Conservation (phyloP, 169 alveolate genomes). For the Eimeria praecox region DNA sequence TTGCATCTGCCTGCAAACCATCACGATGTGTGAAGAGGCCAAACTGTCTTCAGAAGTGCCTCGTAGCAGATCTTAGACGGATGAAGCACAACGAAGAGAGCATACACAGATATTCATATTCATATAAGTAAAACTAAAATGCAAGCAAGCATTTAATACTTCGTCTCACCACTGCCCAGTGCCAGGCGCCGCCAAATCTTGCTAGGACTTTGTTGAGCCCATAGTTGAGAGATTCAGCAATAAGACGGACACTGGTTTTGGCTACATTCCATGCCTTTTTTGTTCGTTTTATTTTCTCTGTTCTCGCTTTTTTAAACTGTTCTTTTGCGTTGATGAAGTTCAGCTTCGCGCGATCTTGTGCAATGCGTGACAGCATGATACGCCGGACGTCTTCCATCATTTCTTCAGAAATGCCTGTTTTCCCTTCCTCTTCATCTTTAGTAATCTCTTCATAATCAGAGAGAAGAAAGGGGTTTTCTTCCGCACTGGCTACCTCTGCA, state of each 20-base stretch:
- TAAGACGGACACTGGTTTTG: conserved; percentile 40
- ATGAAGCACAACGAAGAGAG: not conserved
- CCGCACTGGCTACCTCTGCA: not conserved
- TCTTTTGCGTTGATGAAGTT: not conserved
- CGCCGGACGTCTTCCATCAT: not conserved
- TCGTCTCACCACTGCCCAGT: conserved; percentile 46
- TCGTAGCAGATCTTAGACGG: not conserved
- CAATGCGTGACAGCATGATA: not conserved
- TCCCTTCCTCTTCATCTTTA: not conserved
- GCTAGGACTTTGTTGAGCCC: conserved; percentile 8
- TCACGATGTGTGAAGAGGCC: not conserved
- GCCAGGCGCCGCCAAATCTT: conserved; percentile 37
- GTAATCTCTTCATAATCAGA: not conserved
- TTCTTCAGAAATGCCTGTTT: not conserved
- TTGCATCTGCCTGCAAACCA: not conserved
- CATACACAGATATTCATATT: not conserved
- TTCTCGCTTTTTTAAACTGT: not conserved
- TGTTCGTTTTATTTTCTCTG: not conserved
- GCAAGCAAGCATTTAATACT: not conserved
- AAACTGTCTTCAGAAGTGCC: not conserved
- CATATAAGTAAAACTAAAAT: not conserved
- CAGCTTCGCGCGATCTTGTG: not conserved
- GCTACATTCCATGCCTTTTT: not conserved
- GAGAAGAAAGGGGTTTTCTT: too few relatives aligned
- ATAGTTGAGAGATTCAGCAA: conserved; percentile 10